Base-by-base conservation (phyloP, 371 early-diverging fungal species). In the Mortierella sp. region DNA sequence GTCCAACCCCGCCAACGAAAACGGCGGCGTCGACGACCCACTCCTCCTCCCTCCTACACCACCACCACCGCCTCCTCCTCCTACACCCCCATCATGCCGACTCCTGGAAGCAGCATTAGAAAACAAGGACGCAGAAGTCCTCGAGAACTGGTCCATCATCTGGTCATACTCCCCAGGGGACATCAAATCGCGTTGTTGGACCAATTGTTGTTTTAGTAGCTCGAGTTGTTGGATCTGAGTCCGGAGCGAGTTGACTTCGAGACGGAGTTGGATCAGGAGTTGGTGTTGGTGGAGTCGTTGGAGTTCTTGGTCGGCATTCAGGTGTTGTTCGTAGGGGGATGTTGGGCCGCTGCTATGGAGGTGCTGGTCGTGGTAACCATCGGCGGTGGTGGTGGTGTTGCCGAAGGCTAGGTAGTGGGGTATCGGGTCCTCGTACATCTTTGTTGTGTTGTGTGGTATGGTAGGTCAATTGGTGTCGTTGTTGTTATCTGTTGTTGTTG, bases 371-470 rank as follows among this genome's bases (percentile, higher is more conserved):
- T 70, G 27, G 14, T n/a, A 43, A 35, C 29, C 32, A 21, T 27
- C 70, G 32, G 41, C 35, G 35, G 35, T 35, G 35, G 35, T 58
- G 49, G 35, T 54, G 71, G 12, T 75, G 80, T 56, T 74, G 70
- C 43, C 54, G 70, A 35, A 32, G n/a, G 60, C 63, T 68, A 43
- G 24, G 65, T 49, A 58, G 18, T 82, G 82, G 16, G 82, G 68
- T 65, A 82, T 78, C 48, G 82, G 75, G 60, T 82, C 82, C 43
- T 82, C 82, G 75, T 82, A 82, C 82, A 82, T 81, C n/a, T 43
- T 63, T 49, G 16, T 29, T n/a, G 16, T 21, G 21, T 72, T 10
- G n/a, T 29, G 4, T 46, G 46, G 0, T n/a, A 8, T 4, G 12
- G 27, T 58, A 0, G n/a, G 8, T 58, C 60, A 29, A 29, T 29